Conservation (phyloP, 495 filamentous ascomycete species). For the Cercophora sp. region DNA sequence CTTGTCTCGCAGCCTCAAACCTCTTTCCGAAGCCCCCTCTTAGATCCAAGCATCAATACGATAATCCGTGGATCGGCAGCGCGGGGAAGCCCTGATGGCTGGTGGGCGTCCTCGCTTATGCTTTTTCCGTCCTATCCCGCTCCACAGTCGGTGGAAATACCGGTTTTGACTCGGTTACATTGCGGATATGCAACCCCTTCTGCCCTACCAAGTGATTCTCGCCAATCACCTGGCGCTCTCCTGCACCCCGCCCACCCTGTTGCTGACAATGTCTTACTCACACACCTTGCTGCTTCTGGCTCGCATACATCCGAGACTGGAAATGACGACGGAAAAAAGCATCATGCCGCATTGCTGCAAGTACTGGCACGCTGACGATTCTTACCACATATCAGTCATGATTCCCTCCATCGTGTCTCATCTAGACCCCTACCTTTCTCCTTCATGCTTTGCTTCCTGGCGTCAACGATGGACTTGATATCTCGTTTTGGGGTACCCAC, state of each 20-base stretch:
- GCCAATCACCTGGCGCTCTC: neutral
- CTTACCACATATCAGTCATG: neutral
- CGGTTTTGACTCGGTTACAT: neutral
- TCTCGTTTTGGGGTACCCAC: neutral
- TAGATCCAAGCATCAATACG: too few species aligned
- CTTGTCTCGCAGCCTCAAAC: too few species aligned
- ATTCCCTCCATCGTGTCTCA: neutral
- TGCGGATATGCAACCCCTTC: neutral
- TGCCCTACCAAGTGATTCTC: neutral
- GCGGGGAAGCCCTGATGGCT: too few species aligned
- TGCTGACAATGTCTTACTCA: neutral
- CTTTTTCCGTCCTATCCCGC: neutral
- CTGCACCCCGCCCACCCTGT: neutral
- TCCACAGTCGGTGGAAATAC: neutral
- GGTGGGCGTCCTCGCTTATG: neutral
- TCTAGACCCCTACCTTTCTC: neutral
- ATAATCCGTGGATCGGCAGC: too few species aligned
- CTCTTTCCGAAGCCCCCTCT: too few species aligned
- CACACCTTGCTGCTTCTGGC: neutral
- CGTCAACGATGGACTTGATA: neutral
- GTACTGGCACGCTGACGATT: neutral
- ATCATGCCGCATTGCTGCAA: neutral
- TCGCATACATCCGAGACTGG: neutral
- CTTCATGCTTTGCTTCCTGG: neutral
- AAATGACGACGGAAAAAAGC: too few species aligned